Evolutionary conservation across 495 filamentous ascomycete species (phyloP).

Genomic region (Thermochaetoides thermophila): DNA sequence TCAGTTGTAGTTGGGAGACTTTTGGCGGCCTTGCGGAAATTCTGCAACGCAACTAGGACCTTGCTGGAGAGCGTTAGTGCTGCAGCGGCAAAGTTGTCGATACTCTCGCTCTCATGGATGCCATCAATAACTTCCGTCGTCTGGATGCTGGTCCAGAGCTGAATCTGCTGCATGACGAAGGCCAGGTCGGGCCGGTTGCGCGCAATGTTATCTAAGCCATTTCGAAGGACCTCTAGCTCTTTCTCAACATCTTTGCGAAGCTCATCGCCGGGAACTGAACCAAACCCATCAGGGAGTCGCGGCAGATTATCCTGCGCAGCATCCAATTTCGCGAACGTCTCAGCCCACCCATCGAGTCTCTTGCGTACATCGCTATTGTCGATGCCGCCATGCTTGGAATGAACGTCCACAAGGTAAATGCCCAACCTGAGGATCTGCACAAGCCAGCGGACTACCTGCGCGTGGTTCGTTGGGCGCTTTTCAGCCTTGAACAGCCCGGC

Average conservation of each 20-base stretch:
- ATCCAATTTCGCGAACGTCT: constrained; percentile 23
- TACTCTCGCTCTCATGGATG: constrained; percentile 2
- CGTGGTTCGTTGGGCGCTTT: constrained; percentile 12
- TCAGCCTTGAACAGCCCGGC: constrained; percentile 8
- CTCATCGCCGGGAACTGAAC: constrained; percentile 27
- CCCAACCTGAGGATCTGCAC: constrained; percentile 28
- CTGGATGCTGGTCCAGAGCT: constrained; percentile 26
- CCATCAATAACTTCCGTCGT: constrained; percentile 7
- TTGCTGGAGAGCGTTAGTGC: constrained; percentile 43
- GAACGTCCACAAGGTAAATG: constrained; percentile 38
- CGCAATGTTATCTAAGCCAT: constrained; percentile 27
- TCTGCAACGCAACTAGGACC: constrained; percentile 60
- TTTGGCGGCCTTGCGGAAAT: constrained; percentile 37
- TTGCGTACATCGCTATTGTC: constrained; percentile 27
- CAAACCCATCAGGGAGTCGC: constrained; percentile 38
- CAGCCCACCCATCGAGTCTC: constrained; percentile 35
- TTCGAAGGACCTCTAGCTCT: constrained; percentile 29
- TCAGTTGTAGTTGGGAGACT: constrained; percentile 36
- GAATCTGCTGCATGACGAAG: constrained; percentile 48
- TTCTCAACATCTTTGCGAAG: constrained; percentile 30
- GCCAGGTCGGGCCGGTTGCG: constrained; percentile 40
- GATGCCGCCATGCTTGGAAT: constrained; percentile 42
- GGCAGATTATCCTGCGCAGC: constrained; percentile 33
- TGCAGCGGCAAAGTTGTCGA: constrained; percentile 26
- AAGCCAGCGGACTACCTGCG: constrained; percentile 25